Base-by-base conservation (phyloP, 2,329 filamentous ascomycete genomes). In the Beauveria scarabaeidicola region DNA sequence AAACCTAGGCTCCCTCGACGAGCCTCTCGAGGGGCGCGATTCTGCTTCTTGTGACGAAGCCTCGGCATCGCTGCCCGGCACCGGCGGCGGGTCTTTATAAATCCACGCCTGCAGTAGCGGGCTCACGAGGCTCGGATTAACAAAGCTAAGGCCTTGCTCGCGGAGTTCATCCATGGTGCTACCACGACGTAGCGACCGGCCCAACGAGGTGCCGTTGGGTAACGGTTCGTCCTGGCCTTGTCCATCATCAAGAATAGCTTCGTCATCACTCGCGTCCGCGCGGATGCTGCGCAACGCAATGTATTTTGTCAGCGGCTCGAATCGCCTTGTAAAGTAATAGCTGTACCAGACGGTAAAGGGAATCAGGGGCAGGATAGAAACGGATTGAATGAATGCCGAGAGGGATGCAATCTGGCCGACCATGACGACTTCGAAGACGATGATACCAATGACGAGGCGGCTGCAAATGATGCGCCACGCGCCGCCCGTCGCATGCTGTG, bases 401-500 rank as follows among this genome's bases (percentile, higher is more conserved):
- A 86, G 82, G 29, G 94, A 75, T 2, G 90, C 90, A 60, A 99
- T 81, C 63, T 93, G 87, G 3, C 93, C 93, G 23, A 90, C 87
- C 81, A 96, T 94, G 51, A 94, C 91, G 23, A 96, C 74, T 72
- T 99, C 91, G 69, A 97, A 97, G 46, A 97, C 84, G 3, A 95
- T 75, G 10, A 97, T 75, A 1, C 94, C 94, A 25, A 97, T 77
- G 59, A 97, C 84, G 61, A 97, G 82, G 40, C 94, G 89, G 69
- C 94, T 91, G 74, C 91, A 96, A 63, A 99, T 96, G 82, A 99
- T 96, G 52, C 89, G 88, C 94, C 94, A 99, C 5, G 92, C 91
- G 62, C 88, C 86, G 21, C 95, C 95, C 0, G 93, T 97, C 17
- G 91, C 91, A 70, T 96, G 91, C 69, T 95, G 91, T 17, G 91